Evolutionary conservation across 192 early-diverging fungal genomes (phyloP), one percentile per base, ranked within the genome.

Genomic region (Backusella tarrabulga): DNA sequence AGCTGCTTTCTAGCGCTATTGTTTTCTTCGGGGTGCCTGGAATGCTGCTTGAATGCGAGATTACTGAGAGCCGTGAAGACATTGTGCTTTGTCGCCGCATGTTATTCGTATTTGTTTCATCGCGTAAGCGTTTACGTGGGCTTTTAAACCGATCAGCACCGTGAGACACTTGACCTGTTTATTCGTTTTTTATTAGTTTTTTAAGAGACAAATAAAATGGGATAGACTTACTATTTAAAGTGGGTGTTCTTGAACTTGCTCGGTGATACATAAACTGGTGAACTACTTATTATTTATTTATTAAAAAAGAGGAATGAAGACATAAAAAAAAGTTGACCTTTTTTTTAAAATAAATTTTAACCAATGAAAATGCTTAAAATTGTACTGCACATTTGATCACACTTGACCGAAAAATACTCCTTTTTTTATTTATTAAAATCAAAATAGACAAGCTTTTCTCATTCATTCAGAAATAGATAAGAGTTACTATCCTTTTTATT

Each of bases 91-190:
- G 56, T 29, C 56, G 56, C 0, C 46, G 46, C 46, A 50, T 50
- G 46, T 21, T 50, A 12, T 29, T 29, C 7, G 23, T 32, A 9
- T 63, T 63, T 29, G 56, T 63, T 12, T 63, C 56, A 63, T 63
- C 56, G 56, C 56, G 56, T 63, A 63, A 63, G 4, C 56, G 56
- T 63, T 63, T 63, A 29, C 56, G 56, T 63, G 56, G 26, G 56
- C 56, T 29, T 63, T 63, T 63, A 23, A 63, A 63, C 23, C 56
- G 56, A 63, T 63, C 56, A 63, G 23, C 56, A 29, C 56, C 56
- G 29, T 9, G 26, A 63, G 56, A 63, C 9, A 29, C 56, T 14
- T 63, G 56, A 12, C 56, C 56, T 63, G 5, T 63, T 21, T 63
- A 14, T 63, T 63, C 8, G 11, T 23, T 63, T 12, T 12, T 21